Conservation (phyloP, 768 basidiomycete genomes). For the Myochromella boudieri region DNA sequence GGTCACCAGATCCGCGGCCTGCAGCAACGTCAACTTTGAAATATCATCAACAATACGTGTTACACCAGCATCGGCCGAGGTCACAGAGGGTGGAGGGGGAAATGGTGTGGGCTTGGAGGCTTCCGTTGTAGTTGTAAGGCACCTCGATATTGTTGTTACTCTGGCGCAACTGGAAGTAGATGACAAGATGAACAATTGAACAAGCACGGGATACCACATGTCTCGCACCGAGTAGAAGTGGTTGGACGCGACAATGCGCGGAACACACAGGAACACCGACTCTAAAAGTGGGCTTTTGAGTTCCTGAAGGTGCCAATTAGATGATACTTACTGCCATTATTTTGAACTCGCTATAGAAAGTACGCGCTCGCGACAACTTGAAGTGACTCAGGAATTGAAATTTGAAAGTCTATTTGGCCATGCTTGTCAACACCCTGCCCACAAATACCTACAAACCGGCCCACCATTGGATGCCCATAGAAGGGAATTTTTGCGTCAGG, state of each 20-base stretch:
- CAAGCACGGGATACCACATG: slow-evolving; percentile 11
- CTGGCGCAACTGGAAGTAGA: slow-evolving; percentile 32
- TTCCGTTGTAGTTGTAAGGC: slow-evolving; percentile 55
- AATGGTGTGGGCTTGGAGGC: slow-evolving; percentile 39
- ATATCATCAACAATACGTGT: slow-evolving; percentile 91
- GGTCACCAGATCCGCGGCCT: slow-evolving; percentile 93
- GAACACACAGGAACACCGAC: slow-evolving; percentile 43
- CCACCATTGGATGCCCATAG: no score
- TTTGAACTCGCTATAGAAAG: slow-evolving; percentile 7
- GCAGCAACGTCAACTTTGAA: slow-evolving; percentile 81
- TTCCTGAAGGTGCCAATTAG: background rate
- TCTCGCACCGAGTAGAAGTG: slow-evolving; percentile 32
- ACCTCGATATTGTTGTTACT: slow-evolving; percentile 44
- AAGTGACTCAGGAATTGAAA: no score
- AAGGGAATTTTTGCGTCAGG: no score
- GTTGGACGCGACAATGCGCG: slow-evolving; percentile 42
- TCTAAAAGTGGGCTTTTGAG: slow-evolving; percentile 25
- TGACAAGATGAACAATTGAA: slow-evolving; percentile 11
- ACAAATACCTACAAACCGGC: slow-evolving; percentile 9
- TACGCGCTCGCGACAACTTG: slow-evolving; percentile 18
- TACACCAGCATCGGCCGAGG: slow-evolving; percentile 63
- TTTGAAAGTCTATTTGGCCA: slow-evolving; percentile 34
- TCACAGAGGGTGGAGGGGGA: slow-evolving; percentile 38
- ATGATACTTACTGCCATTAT: slow-evolving; percentile 41
- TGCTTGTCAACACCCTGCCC: slow-evolving; percentile 23